phyloP scores from a whole-genome alignment of 2,329 filamentous ascomycete species.

The Fusarium sp. region DNA sequence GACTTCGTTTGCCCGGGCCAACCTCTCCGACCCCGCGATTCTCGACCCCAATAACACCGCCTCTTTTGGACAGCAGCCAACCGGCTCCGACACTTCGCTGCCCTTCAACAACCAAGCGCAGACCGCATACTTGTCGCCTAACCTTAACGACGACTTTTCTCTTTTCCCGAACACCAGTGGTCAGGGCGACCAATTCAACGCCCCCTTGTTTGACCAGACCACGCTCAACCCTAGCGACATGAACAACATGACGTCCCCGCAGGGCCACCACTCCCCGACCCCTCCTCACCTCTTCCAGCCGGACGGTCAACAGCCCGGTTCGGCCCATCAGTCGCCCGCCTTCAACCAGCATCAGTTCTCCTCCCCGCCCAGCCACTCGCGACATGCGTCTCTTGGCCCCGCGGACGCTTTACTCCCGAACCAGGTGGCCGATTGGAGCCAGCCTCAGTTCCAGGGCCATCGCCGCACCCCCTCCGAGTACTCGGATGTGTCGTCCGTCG shows the following conservation, averaged over 20 bases:
- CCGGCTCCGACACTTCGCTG: slow-evolving; percentile 50
- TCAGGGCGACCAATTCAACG: slow-evolving; percentile 67
- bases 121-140: slow-evolving; percentile 59
- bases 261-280: slow-evolving; percentile 66
- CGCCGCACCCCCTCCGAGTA: slow-evolving; percentile 89
- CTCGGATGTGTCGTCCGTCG: slow-evolving; percentile 88
- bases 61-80: slow-evolving; percentile 55
- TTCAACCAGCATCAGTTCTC: slow-evolving; percentile 68
- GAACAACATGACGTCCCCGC: slow-evolving; percentile 65
- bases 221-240: slow-evolving; percentile 59
- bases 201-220: slow-evolving; percentile 67
- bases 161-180: slow-evolving; percentile 69
- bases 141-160: slow-evolving; percentile 70
- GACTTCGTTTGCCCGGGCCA: slow-evolving; percentile 42
- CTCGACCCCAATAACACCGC: slow-evolving; percentile 55
- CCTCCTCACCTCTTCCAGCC: slow-evolving; percentile 65
- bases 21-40: slow-evolving; percentile 49
- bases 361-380: slow-evolving; percentile 62
- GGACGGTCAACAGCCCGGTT: slow-evolving; percentile 58
- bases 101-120: slow-evolving; percentile 57
- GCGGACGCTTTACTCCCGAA: slow-evolving; percentile 65
- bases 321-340: slow-evolving; percentile 66
- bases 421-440: slow-evolving; percentile 65
- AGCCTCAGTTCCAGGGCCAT: slow-evolving; percentile 79
- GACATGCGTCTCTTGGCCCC: slow-evolving; percentile 67